Percentiles rank a stretch among this genome's conserved stretches.
Conservation (phyloP, 1,284 basidiomycete species). For the Golubevia pallescens region DNA sequence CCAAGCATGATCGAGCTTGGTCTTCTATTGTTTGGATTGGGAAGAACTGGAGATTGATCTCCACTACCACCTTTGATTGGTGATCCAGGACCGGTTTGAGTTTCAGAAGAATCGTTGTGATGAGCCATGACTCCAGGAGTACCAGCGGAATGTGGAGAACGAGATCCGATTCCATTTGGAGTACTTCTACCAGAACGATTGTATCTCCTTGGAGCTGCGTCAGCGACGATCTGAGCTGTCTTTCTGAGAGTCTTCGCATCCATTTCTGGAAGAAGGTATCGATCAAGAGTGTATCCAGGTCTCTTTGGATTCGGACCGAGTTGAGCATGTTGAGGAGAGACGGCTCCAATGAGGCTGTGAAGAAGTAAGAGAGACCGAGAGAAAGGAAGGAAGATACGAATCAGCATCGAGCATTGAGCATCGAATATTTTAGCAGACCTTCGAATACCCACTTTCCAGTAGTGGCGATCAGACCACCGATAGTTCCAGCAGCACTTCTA, state of each 20-base stretch:
- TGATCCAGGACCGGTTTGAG: slow-evolving; percentile 4
- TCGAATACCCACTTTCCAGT: slow-evolving; percentile 72
- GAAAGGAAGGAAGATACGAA: background rate
- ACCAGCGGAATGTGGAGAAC: no score
- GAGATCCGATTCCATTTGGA: no score
- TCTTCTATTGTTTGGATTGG: no score
- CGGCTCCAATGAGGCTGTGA: slow-evolving; percentile 65
- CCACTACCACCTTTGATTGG: no score
- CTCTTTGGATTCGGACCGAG: slow-evolving; percentile 74
- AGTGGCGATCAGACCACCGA: slow-evolving; percentile 76
- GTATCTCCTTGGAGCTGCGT: slow-evolving; percentile 34
- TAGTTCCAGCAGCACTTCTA: slow-evolving; percentile 72
- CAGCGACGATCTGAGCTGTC: slow-evolving; percentile 58
- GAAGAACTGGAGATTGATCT: no score
- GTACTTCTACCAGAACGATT: background rate
- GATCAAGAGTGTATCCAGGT: slow-evolving; percentile 74
- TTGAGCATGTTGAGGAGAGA: slow-evolving; percentile 56
- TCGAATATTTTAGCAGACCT: no score
- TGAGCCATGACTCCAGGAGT: slow-evolving; percentile 5
- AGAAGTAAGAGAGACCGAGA: background rate
- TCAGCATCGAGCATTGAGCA: slow-evolving; percentile 69
- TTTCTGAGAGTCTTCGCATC: slow-evolving; percentile 57
- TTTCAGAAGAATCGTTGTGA: slow-evolving; percentile 13
- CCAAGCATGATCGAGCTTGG: no score
- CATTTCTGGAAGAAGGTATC: slow-evolving; percentile 67